Evolutionary conservation across 768 basidiomycete genomes (phyloP), one percentile per base, ranked within the genome.

Genomic region (Mycena indigotica): DNA sequence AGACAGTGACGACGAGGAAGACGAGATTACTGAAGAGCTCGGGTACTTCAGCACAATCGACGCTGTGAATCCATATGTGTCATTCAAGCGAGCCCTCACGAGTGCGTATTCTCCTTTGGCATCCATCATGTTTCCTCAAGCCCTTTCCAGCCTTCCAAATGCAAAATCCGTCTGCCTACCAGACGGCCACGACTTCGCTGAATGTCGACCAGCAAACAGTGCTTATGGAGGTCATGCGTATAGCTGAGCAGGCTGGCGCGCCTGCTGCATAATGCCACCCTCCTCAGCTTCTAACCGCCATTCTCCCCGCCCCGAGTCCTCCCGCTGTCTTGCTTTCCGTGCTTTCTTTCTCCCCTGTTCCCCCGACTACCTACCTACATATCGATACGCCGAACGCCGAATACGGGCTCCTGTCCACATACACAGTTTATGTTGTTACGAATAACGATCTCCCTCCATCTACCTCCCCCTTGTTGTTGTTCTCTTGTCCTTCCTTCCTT

Each of bases 1-100:
- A 3, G 75, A 74, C 4, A 77, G 77, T 0, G 79, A 80, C 0
- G 84, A 85, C 24, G 84, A 79, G 19, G 81, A 79, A 13, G 74
- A 76, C 24, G 79, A 84, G 1, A 85, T 93, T 52, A 84, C 85
- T 50, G 92, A 95, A 66, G 93, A 95, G 69, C 81, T 95, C 8
- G 87, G 90, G 5, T 93, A 88, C 71, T 84, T 93, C 70, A 93
- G 90, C 65, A 84, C 91, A 46, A 79, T 95, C 38, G 94, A 95
- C 61, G 80, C 72, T 53, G 85, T 93, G 53, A 82, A 95, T 66
- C 86, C 88, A 3, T 95, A 95, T 68, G 70, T 77, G 45, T 78
- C 84, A 0, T 95, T 95, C 80, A 88, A 91, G 70, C 81, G 82
- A 57, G 88, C 90, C 24, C 72, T 95, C 63, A 85, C 88, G 19